Percentiles rank a stretch among this genome's conserved stretches.
phyloP scores from a whole-genome alignment of 108 stramenopile species.

The Fragilaria crotonensis region DNA sequence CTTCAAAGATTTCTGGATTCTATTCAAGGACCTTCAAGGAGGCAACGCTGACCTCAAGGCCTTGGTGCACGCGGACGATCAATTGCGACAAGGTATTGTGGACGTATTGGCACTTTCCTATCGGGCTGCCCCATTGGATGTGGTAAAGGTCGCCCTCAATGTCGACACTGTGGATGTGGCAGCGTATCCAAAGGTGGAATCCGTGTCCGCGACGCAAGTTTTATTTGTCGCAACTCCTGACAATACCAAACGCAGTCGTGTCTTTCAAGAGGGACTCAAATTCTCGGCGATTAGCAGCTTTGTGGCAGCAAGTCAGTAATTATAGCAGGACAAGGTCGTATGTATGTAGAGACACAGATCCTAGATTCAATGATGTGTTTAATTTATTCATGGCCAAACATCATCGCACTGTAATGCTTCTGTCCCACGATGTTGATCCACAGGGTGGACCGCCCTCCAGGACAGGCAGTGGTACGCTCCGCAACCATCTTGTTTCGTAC shows the following conservation, averaged over 20 bases:
- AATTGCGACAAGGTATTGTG: conserved; percentile 45
- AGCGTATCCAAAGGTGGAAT: conserved; percentile 24
- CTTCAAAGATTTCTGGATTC: conserved; percentile 72
- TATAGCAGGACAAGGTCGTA: too few species aligned
- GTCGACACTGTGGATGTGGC: conserved; percentile 34
- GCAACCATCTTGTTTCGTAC: too few species aligned
- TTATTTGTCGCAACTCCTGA: conserved; percentile 53
- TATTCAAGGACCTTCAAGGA: conserved; percentile 37
- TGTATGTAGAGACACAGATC: too few species aligned
- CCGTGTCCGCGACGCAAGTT: conserved; percentile 41
- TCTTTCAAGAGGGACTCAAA: conserved; percentile 50
- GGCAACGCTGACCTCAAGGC: conserved; percentile 32
- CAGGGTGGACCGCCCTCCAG: too few species aligned
- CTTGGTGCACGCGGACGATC: conserved; percentile 28
- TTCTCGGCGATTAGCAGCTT: conserved; percentile 26
- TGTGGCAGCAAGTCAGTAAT: background rate
- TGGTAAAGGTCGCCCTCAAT: conserved; percentile 47
- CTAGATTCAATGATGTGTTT: too few species aligned
- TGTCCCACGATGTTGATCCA: too few species aligned
- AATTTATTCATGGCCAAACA: too few species aligned
- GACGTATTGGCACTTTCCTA: conserved; percentile 59
- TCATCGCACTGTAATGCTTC: too few species aligned
- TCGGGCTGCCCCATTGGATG: conserved; percentile 41
- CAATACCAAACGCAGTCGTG: conserved; percentile 65
- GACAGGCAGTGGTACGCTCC: too few species aligned